phyloP scores from a whole-genome alignment of 805 yeast genomes.

The Osmozyma mogii region DNA sequence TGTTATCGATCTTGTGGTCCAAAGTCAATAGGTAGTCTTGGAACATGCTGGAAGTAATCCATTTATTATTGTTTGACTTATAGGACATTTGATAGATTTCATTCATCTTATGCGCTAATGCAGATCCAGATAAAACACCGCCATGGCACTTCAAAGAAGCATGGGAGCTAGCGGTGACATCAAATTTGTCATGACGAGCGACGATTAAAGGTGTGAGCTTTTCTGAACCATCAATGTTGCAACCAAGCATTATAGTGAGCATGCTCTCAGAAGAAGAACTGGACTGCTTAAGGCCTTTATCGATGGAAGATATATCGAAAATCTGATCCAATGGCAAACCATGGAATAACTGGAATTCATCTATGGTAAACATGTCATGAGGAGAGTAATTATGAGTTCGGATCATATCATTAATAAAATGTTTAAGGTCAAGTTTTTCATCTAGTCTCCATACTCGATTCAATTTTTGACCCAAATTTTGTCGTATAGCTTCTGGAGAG shows the following conservation, averaged over 20 bases:
- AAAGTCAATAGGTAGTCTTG: conserved; percentile 54
- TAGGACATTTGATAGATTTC: conserved; percentile 45
- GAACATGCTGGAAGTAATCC: conserved; percentile 57
- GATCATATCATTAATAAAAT: conserved; percentile 28
- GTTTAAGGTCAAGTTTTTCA: conserved; percentile 44
- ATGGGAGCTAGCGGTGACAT: conserved; percentile 22
- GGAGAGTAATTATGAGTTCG: conserved; percentile 32
- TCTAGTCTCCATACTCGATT: conserved; percentile 55
- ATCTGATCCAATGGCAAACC: conserved; percentile 54
- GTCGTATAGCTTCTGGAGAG: conserved; percentile 31
- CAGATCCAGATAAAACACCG: no score
- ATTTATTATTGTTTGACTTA: conserved; percentile 52
- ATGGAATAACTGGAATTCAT: conserved; percentile 53
- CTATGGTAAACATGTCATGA: conserved; percentile 49
- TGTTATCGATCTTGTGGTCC: conserved; percentile 47
- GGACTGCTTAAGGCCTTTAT: conserved; percentile 34
- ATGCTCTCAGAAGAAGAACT: conserved; percentile 32
- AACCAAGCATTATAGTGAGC: conserved; percentile 52
- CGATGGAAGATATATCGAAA: conserved; percentile 37
- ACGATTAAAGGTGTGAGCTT: conserved; percentile 54
- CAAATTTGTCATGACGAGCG: conserved; percentile 46
- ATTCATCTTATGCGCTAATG: conserved; percentile 33
- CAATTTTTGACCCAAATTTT: conserved; percentile 20
- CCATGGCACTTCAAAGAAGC: conserved; percentile 12
- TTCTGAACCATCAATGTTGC: conserved; percentile 56